Conservation (phyloP, 768 basidiomycete genomes). For the Infundibulicybe gibba region DNA sequence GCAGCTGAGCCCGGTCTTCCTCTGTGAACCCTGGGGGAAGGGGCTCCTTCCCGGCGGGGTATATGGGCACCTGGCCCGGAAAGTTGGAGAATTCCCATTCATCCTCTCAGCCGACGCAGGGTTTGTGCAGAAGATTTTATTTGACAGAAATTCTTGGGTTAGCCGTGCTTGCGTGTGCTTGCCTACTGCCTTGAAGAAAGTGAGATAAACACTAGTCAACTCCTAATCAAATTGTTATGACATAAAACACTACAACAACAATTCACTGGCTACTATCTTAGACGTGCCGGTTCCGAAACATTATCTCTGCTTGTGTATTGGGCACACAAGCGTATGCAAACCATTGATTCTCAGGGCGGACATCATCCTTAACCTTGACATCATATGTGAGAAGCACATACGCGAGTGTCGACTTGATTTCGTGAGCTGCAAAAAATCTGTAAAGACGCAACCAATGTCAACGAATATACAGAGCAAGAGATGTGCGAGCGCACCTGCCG, state of each 20-base stretch:
- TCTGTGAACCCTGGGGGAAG: conserved; percentile 81
- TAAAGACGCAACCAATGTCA: not conserved
- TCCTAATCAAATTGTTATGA: no score
- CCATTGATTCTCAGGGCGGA: conserved; percentile 1
- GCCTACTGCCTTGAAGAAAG: no score
- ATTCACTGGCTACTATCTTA: not conserved
- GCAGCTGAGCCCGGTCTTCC: conserved; percentile 65
- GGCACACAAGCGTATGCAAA: conserved; percentile 5
- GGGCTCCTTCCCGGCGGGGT: conserved; percentile 83
- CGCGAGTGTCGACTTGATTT: conserved; percentile 8
- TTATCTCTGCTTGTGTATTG: not conserved
- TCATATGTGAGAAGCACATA: conserved; percentile 7
- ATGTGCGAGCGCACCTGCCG: conserved; percentile 5
- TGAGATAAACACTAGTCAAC: no score
- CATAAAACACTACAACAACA: no score
- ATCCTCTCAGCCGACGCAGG: not conserved
- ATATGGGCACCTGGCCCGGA: conserved; percentile 66
- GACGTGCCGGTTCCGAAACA: not conserved
- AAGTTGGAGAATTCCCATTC: conserved; percentile 8
- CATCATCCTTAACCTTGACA: not conserved
- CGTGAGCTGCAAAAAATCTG: conserved; percentile 6
- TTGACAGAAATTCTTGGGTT: no score
- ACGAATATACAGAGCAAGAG: not conserved
- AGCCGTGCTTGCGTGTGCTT: no score
- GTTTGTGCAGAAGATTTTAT: no score